phyloP scores from a whole-genome alignment of 2,329 filamentous ascomycete genomes.

The Botrytis aclada region DNA sequence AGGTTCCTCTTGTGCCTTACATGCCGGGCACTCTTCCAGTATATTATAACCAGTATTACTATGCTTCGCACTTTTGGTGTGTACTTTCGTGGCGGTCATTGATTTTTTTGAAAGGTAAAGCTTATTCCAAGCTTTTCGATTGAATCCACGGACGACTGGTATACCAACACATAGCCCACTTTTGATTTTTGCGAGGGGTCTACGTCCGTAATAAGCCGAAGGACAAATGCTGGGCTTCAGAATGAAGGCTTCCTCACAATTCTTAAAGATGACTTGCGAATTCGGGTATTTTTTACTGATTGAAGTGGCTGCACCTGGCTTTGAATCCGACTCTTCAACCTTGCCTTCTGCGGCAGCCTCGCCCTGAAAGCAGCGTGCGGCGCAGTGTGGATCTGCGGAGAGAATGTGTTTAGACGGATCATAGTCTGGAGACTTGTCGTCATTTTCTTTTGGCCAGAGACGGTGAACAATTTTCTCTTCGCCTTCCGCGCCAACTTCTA shows the following conservation, averaged over 20 bases:
- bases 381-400: conserved; percentile 54
- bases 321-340: conserved; percentile 34
- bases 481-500: conserved; percentile 83
- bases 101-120: conserved; percentile 49
- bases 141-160: conserved; percentile 85
- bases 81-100: conserved; percentile 36
- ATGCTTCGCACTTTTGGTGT: conserved; percentile 27
- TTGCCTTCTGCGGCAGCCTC: conserved; percentile 56
- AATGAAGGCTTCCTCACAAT: conserved; percentile 73
- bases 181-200: conserved; percentile 73
- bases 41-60: conserved; percentile 24
- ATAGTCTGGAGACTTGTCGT: conserved; percentile 37
- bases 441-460: conserved; percentile 67
- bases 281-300: conserved; percentile 60
- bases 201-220: conserved; percentile 78
- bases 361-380: conserved; percentile 56
- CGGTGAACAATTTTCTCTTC: conserved; percentile 84
- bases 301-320: conserved; percentile 22
- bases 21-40: conserved; percentile 49
- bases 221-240: conserved; percentile 82
- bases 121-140: conserved; percentile 71
- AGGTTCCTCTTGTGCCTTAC: conserved; percentile 59
- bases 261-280: conserved; percentile 84
- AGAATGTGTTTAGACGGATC: conserved; percentile 23
- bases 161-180: conserved; percentile 81